phyloP scores from a whole-genome alignment of 139 green algal species.

The Chlorella sorokiniana region DNA sequence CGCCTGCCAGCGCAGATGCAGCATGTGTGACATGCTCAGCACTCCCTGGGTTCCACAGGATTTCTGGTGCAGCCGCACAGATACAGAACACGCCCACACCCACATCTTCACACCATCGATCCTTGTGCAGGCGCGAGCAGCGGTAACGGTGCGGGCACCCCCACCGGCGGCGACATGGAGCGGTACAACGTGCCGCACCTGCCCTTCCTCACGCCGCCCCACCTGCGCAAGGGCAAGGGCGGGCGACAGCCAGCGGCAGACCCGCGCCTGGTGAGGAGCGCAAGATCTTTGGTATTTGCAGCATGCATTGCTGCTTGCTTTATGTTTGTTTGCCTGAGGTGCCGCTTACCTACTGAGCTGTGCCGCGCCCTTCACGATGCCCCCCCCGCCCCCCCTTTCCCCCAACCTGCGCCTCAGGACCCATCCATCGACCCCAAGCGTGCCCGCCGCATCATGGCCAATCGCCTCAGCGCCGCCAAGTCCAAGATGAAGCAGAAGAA shows the following conservation, averaged over 20 bases:
- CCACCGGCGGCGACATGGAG: background rate
- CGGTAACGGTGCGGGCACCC: background rate
- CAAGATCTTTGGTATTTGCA: no score
- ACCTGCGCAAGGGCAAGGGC: constrained; percentile 71
- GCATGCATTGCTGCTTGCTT: background rate
- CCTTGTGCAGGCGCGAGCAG: background rate
- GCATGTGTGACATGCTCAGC: no score
- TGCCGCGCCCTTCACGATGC: background rate
- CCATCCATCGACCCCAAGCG: constrained; percentile 77
- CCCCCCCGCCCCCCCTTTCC: background rate
- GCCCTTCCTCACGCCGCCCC: constrained; percentile 34
- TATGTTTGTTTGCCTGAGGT: background rate
- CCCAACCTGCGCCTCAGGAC: constrained; percentile 41
- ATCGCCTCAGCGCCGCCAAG: constrained; percentile 70
- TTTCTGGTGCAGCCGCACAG: no score
- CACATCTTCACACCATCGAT: no score
- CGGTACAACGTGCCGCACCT: constrained; percentile 32
- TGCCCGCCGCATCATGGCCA: constrained; percentile 80
- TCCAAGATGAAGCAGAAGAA: constrained; percentile 81
- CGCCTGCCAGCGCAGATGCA: no score
- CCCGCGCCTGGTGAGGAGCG: constrained; percentile 57
- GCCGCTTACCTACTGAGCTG: background rate
- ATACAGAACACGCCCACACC: no score
- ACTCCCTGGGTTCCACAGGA: no score
- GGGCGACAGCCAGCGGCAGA: constrained; percentile 72